Evolutionary conservation across 768 basidiomycete genomes (phyloP).

Genomic region (Rhizopogon sp.): DNA sequence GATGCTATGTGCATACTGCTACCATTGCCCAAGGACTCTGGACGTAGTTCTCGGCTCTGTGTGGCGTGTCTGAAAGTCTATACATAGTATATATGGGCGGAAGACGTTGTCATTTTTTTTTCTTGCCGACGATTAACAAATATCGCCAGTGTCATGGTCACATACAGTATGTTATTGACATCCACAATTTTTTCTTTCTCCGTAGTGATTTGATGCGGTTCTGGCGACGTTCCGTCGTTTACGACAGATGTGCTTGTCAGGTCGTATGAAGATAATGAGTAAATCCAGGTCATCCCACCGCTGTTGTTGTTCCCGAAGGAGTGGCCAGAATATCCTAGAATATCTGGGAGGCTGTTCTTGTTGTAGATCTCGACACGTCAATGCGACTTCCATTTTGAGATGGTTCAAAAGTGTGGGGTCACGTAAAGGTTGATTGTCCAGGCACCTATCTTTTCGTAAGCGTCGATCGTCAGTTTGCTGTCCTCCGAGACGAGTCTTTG

Average conservation of each 20-base stretch:
- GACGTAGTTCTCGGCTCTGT: not conserved
- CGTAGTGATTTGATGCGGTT: not conserved
- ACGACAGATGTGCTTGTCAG: not conserved
- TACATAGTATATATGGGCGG: not conserved
- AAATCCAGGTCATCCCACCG: not conserved
- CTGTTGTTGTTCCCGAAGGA: not conserved
- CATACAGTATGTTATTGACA: not conserved
- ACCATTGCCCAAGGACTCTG: not conserved
- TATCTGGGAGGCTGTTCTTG: not conserved
- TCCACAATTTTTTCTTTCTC: not conserved
- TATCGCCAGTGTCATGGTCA: too few relatives aligned
- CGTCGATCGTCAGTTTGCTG: constrained; percentile 1
- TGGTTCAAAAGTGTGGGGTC: not conserved
- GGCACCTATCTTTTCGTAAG: constrained; percentile 1
- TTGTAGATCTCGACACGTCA: not conserved
- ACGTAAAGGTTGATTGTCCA: constrained; percentile 2
- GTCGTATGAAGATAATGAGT: not conserved
- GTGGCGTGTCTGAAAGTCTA: not conserved
- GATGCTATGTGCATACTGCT: not conserved
- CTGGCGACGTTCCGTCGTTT: not conserved
- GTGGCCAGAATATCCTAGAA: not conserved
- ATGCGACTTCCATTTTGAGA: not conserved
- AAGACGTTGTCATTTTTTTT: not conserved
- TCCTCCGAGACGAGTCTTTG: not conserved
- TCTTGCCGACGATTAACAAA: not conserved